Evolutionary conservation across 2,329 filamentous ascomycete genomes (phyloP), one percentile per base, ranked within the genome.

Genomic region (Parascedosporium putredinis): DNA sequence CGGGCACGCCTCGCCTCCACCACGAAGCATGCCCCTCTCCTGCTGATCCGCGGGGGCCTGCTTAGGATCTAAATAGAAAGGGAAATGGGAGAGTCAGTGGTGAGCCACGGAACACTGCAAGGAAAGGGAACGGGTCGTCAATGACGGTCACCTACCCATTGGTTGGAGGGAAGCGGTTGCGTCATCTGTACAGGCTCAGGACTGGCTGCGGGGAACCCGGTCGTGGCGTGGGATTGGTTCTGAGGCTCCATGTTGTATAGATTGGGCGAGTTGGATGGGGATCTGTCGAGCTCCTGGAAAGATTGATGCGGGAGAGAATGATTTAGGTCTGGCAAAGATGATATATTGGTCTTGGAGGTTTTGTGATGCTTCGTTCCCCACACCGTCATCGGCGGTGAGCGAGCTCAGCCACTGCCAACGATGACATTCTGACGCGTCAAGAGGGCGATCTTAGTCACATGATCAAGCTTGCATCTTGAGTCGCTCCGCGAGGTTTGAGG

Each of bases 1-100:
- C 3, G 60, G 63, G 50, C 65, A 67, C 38, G 48, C 49, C 36
- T 52, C 54, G 18, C 56, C 53, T 18, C 52, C 51, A 10, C 60
- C 55, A 12, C 63, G 34, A 38, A 38, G 34, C 14, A 16, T 38
- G 14, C 34, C 34, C 63, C 34, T 38, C 34, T 38, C 34, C 12
- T 14, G 34, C 34, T 38, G 34, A 16, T 38, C 12, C 3, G 14
- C 3, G 34, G 12, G 34, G 8, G 34, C 34, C 34, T 38, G 34
- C 34, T 38, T 38, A 16, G 34, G 34, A 38, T 38, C 34, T 38
- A 38, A 16, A 38, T 33, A 33, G 3, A 33, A n/a, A 33, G n/a
- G 31, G 31, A 33, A 33, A 12, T 33, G 31, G 31, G n/a, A n/a
- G n/a, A n/a, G n/a, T n/a, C n/a, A n/a, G n/a, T n/a, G n/a, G n/a